Percentiles rank a stretch among this genome's conserved stretches.
These are phyloP conservation scores for Sarocladium brachiariae DNA, from an alignment of 2,329 filamentous ascomycete species.

Conservation along the genomic window DNA sequence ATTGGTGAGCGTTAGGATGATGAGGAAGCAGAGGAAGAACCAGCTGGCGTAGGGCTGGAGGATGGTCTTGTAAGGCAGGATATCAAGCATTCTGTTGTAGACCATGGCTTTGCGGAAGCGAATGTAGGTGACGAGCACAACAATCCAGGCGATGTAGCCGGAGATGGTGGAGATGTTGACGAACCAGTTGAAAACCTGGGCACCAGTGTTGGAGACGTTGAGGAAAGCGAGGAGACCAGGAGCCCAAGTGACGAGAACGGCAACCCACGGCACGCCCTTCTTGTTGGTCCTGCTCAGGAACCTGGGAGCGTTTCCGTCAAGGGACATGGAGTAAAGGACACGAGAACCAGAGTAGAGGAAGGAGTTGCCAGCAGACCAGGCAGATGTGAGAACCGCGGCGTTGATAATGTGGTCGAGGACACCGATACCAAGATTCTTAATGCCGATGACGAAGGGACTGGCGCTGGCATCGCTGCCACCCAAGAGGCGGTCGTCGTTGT, in stretches of 20 bases:
- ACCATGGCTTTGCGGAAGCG: constrained; percentile 52
- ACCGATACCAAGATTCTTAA: constrained; percentile 57
- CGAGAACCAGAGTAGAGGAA: constrained; percentile 62
- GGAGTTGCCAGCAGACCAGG: constrained; percentile 55
- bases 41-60: constrained; percentile 60
- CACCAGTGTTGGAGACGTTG: constrained; percentile 56
- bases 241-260: constrained; percentile 45
- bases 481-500: constrained; percentile 56
- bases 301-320: constrained; percentile 58
- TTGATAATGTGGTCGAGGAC: constrained; percentile 62
- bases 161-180: constrained; percentile 61
- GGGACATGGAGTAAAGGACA: constrained; percentile 61
- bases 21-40: constrained; percentile 49
- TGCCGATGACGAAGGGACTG: constrained; percentile 60
- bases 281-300: constrained; percentile 54
- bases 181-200: constrained; percentile 64
- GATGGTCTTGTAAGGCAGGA: constrained; percentile 44
- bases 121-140: constrained; percentile 51
- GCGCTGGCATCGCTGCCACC: constrained; percentile 44
- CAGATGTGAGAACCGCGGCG: constrained; percentile 59
- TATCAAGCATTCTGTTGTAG: constrained; percentile 41
- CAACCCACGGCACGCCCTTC: constrained; percentile 52
- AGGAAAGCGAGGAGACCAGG: constrained; percentile 64
- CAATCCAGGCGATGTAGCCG: constrained; percentile 54
- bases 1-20: constrained; percentile 62